Conservation (phyloP, 768 basidiomycete genomes). For the Termitomyces bulborhizus region DNA sequence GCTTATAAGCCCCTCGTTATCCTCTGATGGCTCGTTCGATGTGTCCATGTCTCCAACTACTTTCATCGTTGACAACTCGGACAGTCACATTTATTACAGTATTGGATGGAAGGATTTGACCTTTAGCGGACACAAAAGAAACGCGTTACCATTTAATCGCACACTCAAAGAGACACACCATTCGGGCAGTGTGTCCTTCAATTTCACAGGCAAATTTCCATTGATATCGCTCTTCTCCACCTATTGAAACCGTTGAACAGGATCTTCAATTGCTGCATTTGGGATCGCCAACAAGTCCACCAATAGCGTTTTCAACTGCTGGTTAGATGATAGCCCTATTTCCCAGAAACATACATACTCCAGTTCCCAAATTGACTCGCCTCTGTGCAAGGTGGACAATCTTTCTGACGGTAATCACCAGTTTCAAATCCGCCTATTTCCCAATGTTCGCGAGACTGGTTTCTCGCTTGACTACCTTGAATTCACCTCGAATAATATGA, state of each 20-base stretch:
- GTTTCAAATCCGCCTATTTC: background rate
- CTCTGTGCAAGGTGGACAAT: too few relatives aligned
- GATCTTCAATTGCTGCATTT: background rate
- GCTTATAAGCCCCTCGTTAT: background rate
- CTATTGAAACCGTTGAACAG: background rate
- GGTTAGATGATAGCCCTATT: background rate
- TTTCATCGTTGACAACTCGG: background rate
- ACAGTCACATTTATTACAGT: background rate
- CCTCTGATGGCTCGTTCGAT: background rate
- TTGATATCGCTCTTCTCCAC: background rate
- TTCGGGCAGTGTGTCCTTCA: background rate
- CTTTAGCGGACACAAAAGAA: background rate
- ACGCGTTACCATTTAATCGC: background rate
- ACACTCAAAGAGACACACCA: background rate
- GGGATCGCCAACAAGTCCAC: background rate
- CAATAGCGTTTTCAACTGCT: background rate
- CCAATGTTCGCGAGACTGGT: background rate
- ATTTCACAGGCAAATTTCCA: background rate
- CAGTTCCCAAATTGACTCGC: too few relatives aligned
- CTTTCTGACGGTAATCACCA: background rate
- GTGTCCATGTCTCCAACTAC: background rate
- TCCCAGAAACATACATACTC: background rate
- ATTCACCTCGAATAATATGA: background rate
- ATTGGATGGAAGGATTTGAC: background rate
- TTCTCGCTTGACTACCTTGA: slow-evolving; percentile 4